Conservation (phyloP, 192 early-diverging fungal species). For the Irineochytrium annulatum region DNA sequence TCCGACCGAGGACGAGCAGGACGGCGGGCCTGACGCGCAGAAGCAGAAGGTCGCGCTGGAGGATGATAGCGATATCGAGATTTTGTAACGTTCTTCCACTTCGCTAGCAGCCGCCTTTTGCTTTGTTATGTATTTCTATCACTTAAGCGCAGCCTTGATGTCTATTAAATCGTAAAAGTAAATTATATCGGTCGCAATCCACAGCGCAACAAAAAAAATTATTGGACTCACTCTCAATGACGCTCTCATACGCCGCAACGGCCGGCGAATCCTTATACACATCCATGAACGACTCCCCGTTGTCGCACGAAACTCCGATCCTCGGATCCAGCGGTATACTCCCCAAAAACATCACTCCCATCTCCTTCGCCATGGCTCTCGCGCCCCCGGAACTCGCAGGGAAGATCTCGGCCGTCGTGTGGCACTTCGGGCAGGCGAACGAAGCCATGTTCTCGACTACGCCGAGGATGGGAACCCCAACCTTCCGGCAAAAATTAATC, state of each 20-base stretch:
- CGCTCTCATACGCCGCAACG: conserved; percentile 31
- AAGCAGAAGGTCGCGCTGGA: no score
- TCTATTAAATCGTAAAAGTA: no score
- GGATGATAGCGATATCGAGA: no score
- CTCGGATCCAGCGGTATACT: conserved; percentile 88
- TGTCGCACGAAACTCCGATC: conserved; percentile 77
- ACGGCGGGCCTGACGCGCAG: no score
- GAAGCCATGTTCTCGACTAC: conserved; percentile 55
- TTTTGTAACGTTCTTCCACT: no score
- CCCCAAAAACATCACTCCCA: conserved; percentile 82
- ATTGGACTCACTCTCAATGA: conserved; percentile 26
- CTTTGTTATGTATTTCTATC: no score
- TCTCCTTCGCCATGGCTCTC: conserved; percentile 80
- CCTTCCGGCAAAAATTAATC: conserved; percentile 55
- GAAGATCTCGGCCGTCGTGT: conserved; percentile 86
- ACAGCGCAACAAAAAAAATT: no score
- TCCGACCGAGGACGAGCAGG: no score
- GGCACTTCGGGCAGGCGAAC: conserved; percentile 45
- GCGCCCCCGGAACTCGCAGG: conserved; percentile 80
- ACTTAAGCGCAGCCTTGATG: no score
- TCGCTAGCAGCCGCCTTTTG: no score
- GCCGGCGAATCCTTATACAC: conserved; percentile 86
- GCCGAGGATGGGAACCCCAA: conserved; percentile 42
- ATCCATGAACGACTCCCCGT: conserved; percentile 86
- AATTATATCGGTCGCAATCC: no score